Base-by-base conservation (phyloP, 176 grass and related monocot species). In the Urochloa ruziziensis region DNA sequence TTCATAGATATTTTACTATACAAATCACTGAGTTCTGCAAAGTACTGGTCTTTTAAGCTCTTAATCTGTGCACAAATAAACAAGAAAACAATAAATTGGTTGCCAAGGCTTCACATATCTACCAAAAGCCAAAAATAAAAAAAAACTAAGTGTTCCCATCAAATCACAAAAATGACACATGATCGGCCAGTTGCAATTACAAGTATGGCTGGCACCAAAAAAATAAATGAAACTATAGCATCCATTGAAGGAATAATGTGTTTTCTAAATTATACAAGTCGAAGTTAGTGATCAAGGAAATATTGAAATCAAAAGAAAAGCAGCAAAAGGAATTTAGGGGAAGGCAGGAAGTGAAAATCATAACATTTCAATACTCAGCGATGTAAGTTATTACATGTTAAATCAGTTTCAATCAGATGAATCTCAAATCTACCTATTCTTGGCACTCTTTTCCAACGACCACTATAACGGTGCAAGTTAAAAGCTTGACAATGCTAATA, bases 41-140 rank as follows among this genome's bases (percentile, higher is more conserved):
- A 95, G 82, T 95, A 89, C n/a, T 87, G 66, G 12, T 95, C 93
- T 64, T 93, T 98, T 52, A 95, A 80, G 61, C 11, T 84, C 83
- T 93, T 98, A 43, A 98, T 65, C 96, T 98, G 85, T 85, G 32
- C 66, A 27, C 17, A 51, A 80, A 46, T 35, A 72, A 83, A 84
- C 7, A n/a, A n/a, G 60, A 23, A 57, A 33, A 54, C 32, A 16
- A 60, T 78, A 60, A 84, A 46, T 74, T 73, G 58, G 30, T 69
- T 42, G 10, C n/a, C 19, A 6, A 69, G 21, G 61, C 42, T 66
- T 67, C 17, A 75, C 1, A 39, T 11, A 65, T 79, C 36, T 37
- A 63, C n/a, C 5, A 27, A 6, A 86, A 46, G 19, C 7, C 29
- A 62, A 66, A 30, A 28, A 77, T 43, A 43, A 4, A 70, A 62